Conservation (phyloP, 805 yeast species). For the Nakazawaea anatomiae region DNA sequence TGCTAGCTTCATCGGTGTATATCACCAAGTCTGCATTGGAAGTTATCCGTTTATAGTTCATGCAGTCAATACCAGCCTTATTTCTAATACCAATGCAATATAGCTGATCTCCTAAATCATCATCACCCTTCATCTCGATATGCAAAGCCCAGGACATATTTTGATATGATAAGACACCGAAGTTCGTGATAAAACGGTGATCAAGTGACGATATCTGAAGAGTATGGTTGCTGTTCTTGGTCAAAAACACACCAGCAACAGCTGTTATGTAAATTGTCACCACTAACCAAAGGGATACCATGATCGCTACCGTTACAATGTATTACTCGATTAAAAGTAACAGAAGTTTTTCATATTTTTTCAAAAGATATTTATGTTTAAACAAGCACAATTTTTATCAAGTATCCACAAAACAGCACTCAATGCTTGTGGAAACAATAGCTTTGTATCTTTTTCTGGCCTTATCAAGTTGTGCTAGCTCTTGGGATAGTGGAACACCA, state of each 20-base stretch:
- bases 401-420: too few species aligned
- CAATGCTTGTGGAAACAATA: background rate
- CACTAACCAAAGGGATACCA: background rate
- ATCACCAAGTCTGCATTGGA: background rate
- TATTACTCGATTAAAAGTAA: too few species aligned
- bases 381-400: too few species aligned
- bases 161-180: background rate
- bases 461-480: background rate
- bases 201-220: too few species aligned
- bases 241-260: background rate
- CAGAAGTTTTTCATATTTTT: too few species aligned
- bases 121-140: background rate
- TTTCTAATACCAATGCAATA: background rate
- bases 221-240: background rate
- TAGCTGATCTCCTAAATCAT: background rate
- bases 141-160: background rate
- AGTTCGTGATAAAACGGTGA: too few species aligned
- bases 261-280: background rate
- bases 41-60: conserved; percentile 2
- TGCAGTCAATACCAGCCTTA: background rate
- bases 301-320: background rate
- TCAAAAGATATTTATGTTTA: too few species aligned
- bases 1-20: background rate
- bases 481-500: conserved; percentile 6
- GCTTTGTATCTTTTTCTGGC: background rate